phyloP scores from a whole-genome alignment of 2,329 filamentous ascomycete genomes.

The Fusarium floridanum region DNA sequence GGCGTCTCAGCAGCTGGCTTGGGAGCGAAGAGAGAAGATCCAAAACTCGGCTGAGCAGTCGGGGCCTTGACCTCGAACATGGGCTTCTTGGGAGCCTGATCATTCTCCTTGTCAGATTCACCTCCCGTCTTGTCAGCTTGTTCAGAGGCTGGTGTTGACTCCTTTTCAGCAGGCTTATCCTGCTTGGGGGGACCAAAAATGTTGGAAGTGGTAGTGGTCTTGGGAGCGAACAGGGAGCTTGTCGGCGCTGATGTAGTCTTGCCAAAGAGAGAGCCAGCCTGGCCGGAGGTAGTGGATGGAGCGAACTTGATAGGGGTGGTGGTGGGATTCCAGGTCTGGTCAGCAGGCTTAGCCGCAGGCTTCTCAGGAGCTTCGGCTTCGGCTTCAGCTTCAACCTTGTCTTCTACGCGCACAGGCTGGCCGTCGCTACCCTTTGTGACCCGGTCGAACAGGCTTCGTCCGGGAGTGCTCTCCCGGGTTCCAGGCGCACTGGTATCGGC shows the following conservation, averaged over 20 bases:
- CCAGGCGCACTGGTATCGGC: slow-evolving; percentile 54
- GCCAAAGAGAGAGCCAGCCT: slow-evolving; percentile 51
- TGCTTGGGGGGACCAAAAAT: slow-evolving; percentile 54
- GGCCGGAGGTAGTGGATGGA: slow-evolving; percentile 48
- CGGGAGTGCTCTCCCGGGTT: slow-evolving; percentile 60
- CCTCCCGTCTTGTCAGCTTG: slow-evolving; percentile 51
- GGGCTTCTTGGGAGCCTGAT: slow-evolving; percentile 52
- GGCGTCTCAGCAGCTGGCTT: slow-evolving; percentile 50
- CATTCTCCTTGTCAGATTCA: slow-evolving; percentile 62
- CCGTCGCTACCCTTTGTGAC: slow-evolving; percentile 64
- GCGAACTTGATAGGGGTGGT: slow-evolving; percentile 69
- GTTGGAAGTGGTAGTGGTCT: slow-evolving; percentile 51
- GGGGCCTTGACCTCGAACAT: slow-evolving; percentile 50
- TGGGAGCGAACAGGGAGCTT: slow-evolving; percentile 54
- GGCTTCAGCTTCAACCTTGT: slow-evolving; percentile 38
- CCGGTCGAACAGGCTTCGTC: slow-evolving; percentile 68
- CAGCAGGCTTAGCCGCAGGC: slow-evolving; percentile 48
- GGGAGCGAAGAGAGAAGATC: slow-evolving; percentile 49
- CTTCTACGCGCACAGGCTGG: slow-evolving; percentile 60
- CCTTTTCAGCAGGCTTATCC: slow-evolving; percentile 47
- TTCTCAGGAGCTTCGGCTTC: slow-evolving; percentile 42
- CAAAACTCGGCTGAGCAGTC: slow-evolving; percentile 47
- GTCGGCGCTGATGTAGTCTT: slow-evolving; percentile 45
- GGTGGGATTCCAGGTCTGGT: slow-evolving; percentile 60
- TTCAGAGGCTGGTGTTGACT: slow-evolving; percentile 41